Conservation (phyloP, 768 basidiomycete species). For the Auricularia auricula-judae region DNA sequence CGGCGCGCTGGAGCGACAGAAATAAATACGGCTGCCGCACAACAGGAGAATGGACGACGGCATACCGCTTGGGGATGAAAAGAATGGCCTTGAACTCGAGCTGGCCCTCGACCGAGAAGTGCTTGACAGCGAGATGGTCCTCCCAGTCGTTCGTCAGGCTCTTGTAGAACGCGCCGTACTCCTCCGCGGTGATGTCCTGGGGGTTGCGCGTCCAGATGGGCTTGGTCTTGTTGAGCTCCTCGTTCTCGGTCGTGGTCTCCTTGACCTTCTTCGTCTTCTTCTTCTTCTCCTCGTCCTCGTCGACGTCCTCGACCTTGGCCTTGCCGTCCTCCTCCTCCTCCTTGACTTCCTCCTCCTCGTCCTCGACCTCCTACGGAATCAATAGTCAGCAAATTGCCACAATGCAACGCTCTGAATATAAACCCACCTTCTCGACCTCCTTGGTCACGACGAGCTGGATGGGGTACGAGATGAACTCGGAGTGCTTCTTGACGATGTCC, state of each 20-base stretch:
- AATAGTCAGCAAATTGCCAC: neutral
- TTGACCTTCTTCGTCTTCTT: constrained; percentile 94
- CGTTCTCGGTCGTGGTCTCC: constrained; percentile 76
- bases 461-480: constrained; percentile 99
- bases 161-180: constrained; percentile 98
- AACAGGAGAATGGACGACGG: constrained; percentile 13
- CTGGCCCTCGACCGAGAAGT: constrained; percentile 99
- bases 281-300: constrained; percentile 74
- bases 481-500: constrained; percentile 99
- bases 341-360: constrained; percentile 67
- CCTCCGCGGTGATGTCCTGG: constrained; percentile 81
- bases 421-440: constrained; percentile 95
- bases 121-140: constrained; percentile 98
- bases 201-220: constrained; percentile 99
- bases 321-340: constrained; percentile 61
- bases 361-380: constrained; percentile 66
- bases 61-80: constrained; percentile 86
- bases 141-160: constrained; percentile 99
- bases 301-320: constrained; percentile 67
- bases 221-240: constrained; percentile 99
- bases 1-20: constrained; percentile 56
- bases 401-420: no score
- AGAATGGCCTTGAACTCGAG: constrained; percentile 99
- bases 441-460: constrained; percentile 98
- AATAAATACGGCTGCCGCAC: constrained; percentile 5